phyloP scores from a whole-genome alignment of 1,284 basidiomycete genomes.

The Ustilago crameri region DNA sequence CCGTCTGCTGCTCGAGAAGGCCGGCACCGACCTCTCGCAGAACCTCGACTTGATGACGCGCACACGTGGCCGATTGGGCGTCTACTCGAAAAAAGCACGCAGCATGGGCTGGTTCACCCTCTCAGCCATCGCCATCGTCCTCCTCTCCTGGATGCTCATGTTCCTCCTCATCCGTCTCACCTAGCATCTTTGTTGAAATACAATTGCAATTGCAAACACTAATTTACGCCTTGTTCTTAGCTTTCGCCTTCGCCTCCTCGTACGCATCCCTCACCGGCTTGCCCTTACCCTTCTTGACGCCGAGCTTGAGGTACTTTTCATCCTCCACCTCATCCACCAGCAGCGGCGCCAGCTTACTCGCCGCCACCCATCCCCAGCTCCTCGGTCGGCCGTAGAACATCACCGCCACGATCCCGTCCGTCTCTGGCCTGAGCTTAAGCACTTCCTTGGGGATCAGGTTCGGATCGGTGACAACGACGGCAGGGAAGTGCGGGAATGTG shows the following conservation, averaged over 20 bases:
- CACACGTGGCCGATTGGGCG: conserved; percentile 62
- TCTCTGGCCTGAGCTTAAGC: neutral
- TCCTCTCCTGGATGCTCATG: conserved; percentile 64
- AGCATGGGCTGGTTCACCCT: conserved; percentile 67
- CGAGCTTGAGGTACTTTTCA: conserved; percentile 25
- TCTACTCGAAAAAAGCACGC: conserved; percentile 61
- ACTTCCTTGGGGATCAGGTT: conserved; percentile 2
- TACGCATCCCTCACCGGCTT: conserved; percentile 31
- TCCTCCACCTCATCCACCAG: conserved; percentile 16
- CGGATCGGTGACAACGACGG: conserved; percentile 12
- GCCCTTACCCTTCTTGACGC: conserved; percentile 12
- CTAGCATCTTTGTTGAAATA: conserved; percentile 9
- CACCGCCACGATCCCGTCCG: conserved; percentile 14
- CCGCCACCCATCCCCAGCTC: conserved; percentile 24
- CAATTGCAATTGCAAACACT: neutral
- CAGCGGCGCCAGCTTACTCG: conserved; percentile 10
- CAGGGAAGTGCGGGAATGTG: conserved; percentile 32
- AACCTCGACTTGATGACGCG: conserved; percentile 67
- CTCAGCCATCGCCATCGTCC: conserved; percentile 53
- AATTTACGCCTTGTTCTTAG: neutral
- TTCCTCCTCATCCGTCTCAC: conserved; percentile 66
- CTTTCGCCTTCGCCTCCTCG: conserved; percentile 19
- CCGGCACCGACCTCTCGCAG: conserved; percentile 46
- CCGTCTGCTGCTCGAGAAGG: conserved; percentile 59
- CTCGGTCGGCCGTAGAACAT: conserved; percentile 25